Conservation (phyloP, 164 flowering plant species). For the Tetrastigma voinierianum region DNA sequence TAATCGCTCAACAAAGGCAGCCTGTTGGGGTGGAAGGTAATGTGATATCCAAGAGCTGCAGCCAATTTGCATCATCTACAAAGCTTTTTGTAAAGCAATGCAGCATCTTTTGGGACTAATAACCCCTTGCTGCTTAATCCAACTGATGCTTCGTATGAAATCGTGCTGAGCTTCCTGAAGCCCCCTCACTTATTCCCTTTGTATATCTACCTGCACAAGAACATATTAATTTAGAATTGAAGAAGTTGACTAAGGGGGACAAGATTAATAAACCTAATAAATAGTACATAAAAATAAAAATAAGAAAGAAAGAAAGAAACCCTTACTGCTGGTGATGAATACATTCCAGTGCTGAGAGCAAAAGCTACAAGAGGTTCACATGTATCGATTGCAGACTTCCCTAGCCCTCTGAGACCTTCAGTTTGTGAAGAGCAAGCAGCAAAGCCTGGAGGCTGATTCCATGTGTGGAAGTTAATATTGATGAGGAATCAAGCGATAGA, state of each 20-base stretch:
- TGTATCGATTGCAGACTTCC: slow-evolving; percentile 46
- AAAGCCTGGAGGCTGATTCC: slow-evolving; percentile 50
- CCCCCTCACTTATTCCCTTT: slow-evolving; percentile 50
- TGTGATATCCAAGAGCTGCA: slow-evolving; percentile 63
- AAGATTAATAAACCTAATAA: too few species aligned
- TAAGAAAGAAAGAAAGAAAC: neutral
- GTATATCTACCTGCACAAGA: slow-evolving; percentile 59
- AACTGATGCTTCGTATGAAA: slow-evolving; percentile 65
- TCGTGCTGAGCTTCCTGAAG: slow-evolving; percentile 65
- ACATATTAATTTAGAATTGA: too few species aligned
- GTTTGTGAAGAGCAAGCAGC: slow-evolving; percentile 74
- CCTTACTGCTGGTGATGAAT: slow-evolving; percentile 80
- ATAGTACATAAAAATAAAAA: neutral
- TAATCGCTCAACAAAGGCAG: slow-evolving; percentile 64
- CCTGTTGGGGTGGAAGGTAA: slow-evolving; percentile 64
- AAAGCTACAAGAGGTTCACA: slow-evolving; percentile 61
- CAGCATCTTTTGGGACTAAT: slow-evolving; percentile 69
- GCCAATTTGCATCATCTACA: slow-evolving; percentile 62
- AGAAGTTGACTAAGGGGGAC: too few species aligned
- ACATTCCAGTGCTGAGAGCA: slow-evolving; percentile 79
- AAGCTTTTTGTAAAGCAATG: slow-evolving; percentile 55
- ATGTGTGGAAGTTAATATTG: neutral
- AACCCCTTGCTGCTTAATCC: slow-evolving; percentile 74
- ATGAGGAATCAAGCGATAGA: slow-evolving; percentile 1
- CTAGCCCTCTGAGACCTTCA: slow-evolving; percentile 63